Conservation (phyloP, 2,329 filamentous ascomycete species). For the Zalaria sp. region DNA sequence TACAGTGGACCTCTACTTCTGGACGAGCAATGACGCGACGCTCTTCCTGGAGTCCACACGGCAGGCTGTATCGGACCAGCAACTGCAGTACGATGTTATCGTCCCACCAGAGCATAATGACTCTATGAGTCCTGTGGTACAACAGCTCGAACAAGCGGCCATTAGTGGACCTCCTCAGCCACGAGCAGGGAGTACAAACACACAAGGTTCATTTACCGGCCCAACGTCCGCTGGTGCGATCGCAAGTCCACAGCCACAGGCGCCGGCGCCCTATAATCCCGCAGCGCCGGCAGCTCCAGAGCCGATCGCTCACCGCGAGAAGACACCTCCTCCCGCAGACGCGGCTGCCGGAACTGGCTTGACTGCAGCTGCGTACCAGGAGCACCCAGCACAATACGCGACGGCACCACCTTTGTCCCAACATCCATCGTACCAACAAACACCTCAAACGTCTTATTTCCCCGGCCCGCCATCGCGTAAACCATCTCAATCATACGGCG, state of each 20-base stretch:
- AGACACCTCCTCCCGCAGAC: slow-evolving; percentile 64
- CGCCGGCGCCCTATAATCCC: slow-evolving; percentile 63
- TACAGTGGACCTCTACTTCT: slow-evolving; percentile 66
- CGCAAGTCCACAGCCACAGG: slow-evolving; percentile 17
- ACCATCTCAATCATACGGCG: slow-evolving; percentile 5
- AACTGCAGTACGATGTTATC: slow-evolving; percentile 41
- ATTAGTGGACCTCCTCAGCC: slow-evolving; percentile 45
- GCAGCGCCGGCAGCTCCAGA: slow-evolving; percentile 65
- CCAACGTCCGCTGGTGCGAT: slow-evolving; percentile 9
- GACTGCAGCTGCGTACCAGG: slow-evolving; percentile 22
- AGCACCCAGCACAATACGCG: slow-evolving; percentile 14
- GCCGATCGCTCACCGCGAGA: slow-evolving; percentile 57
- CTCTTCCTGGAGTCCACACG: slow-evolving; percentile 56
- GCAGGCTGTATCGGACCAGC: slow-evolving; percentile 46
- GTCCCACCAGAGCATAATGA: slow-evolving; percentile 41
- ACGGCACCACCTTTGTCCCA: slow-evolving; percentile 10
- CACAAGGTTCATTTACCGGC: slow-evolving; percentile 18
- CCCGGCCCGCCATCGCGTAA: slow-evolving; percentile 24
- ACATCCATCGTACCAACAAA: slow-evolving; percentile 1
- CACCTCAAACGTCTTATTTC: slow-evolving; percentile 22
- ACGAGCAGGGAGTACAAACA: slow-evolving; percentile 21
- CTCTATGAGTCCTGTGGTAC: slow-evolving; percentile 54
- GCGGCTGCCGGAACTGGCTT: slow-evolving; percentile 36
- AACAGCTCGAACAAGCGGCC: slow-evolving; percentile 57
- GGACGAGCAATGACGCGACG: slow-evolving; percentile 58